These are phyloP conservation scores for Podospora didyma DNA, from an alignment of 495 filamentous ascomycete genomes.

Conservation along the genomic window DNA sequence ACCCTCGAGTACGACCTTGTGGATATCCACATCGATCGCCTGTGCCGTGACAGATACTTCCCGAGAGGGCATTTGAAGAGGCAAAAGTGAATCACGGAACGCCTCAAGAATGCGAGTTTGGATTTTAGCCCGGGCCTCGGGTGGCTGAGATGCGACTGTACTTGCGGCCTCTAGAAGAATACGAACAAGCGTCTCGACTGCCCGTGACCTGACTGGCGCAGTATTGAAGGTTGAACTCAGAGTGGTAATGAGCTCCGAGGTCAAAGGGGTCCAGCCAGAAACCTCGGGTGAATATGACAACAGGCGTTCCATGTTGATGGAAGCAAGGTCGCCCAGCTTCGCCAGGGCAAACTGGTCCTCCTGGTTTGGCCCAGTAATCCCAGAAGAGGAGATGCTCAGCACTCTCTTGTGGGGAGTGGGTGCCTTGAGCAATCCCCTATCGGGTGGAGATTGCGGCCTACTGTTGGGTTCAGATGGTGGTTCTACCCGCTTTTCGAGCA, in stretches of 20 bases:
- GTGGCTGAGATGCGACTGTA: slow-evolving; percentile 43
- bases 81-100: slow-evolving; percentile 53
- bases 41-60: slow-evolving; percentile 48
- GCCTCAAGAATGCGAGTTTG: slow-evolving; percentile 70
- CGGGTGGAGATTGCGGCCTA: slow-evolving; percentile 33
- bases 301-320: slow-evolving; percentile 74
- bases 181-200: slow-evolving; percentile 70
- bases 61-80: slow-evolving; percentile 40
- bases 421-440: slow-evolving; percentile 24
- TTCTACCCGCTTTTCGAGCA: slow-evolving; percentile 46
- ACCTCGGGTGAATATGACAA: slow-evolving; percentile 56
- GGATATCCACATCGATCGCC: slow-evolving; percentile 70
- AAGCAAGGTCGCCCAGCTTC: slow-evolving; percentile 73
- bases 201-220: slow-evolving; percentile 63
- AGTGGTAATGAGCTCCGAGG: slow-evolving; percentile 60
- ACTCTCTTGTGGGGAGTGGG: slow-evolving; percentile 51
- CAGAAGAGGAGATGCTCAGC: slow-evolving; percentile 56
- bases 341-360: slow-evolving; percentile 76
- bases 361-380: slow-evolving; percentile 50
- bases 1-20: slow-evolving; percentile 75
- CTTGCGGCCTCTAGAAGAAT: slow-evolving; percentile 63
- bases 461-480: slow-evolving; percentile 26
- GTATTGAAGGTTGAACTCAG: slow-evolving; percentile 51
- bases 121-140: slow-evolving; percentile 49
- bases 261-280: slow-evolving; percentile 74